These are phyloP conservation scores for Penicillium odoratum DNA, from an alignment of 495 filamentous ascomycete species.

Conservation along the genomic window DNA sequence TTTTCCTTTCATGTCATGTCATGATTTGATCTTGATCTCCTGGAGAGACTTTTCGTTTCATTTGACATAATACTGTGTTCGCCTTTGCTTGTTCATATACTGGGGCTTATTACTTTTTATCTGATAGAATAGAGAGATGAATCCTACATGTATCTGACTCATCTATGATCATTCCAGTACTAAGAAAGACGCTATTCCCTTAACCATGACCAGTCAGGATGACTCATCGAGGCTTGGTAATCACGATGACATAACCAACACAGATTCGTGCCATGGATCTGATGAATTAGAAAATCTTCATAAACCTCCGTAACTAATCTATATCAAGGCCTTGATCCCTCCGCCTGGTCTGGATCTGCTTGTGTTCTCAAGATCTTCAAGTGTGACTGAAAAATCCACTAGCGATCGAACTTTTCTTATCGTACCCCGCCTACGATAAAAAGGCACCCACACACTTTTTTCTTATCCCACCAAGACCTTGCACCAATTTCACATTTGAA, in stretches of 20 bases:
- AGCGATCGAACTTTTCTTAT: conserved; percentile 9
- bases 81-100: background rate
- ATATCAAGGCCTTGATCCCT: too few species aligned
- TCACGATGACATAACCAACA: background rate
- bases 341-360: background rate
- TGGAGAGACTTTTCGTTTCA: background rate
- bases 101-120: background rate
- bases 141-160: too few species aligned
- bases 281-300: background rate
- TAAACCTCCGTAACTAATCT: background rate
- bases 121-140: background rate
- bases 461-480: conserved; percentile 1
- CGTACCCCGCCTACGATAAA: conserved; percentile 11
- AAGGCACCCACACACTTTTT: conserved; percentile 2
- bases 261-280: background rate
- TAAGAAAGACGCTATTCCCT: too few species aligned
- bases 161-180: too few species aligned
- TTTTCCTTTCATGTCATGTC: too few species aligned
- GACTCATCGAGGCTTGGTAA: background rate
- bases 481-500: conserved; percentile 1
- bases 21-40: background rate
- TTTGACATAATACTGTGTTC: background rate
- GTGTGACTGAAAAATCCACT: background rate
- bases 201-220: background rate
- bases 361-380: too few species aligned